Conservation (phyloP, 2,329 filamentous ascomycete species). For the Immersiporthe knoxdaviesiana region DNA sequence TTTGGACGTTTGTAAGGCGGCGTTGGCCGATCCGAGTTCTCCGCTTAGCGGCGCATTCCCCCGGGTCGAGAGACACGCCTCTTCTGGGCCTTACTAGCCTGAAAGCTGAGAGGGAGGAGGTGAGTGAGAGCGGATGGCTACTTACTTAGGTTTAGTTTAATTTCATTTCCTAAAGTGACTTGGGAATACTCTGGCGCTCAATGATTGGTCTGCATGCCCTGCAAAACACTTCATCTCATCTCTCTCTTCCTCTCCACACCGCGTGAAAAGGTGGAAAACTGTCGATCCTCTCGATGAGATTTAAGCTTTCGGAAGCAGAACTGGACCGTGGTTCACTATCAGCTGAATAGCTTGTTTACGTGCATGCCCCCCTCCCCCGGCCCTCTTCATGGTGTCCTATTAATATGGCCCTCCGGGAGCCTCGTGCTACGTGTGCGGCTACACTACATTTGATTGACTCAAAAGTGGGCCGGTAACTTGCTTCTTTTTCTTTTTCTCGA, state of each 20-base stretch:
- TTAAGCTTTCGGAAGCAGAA: not conserved
- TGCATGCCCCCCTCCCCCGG: too few species aligned
- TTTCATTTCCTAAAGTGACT: too few species aligned
- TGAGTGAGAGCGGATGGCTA: not conserved
- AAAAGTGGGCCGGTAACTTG: not conserved
- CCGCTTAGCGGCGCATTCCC: not conserved
- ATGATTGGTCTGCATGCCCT: not conserved
- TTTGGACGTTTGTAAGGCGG: not conserved
- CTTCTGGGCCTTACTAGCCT: not conserved
- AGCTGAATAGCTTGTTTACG: not conserved
- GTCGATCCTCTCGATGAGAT: not conserved
- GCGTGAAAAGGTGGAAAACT: too few species aligned
- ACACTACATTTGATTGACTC: not conserved
- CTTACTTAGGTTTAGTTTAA: too few species aligned
- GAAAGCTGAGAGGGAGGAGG: not conserved
- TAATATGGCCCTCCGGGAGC: constrained; percentile 4
- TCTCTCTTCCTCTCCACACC: too few species aligned
- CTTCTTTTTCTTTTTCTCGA: not conserved
- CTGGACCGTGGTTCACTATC: not conserved
- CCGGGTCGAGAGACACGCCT: not conserved
- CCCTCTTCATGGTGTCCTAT: constrained; percentile 1
- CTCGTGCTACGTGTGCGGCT: not conserved
- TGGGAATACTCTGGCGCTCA: too few species aligned
- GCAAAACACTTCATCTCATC: too few species aligned
- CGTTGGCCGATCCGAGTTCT: not conserved